Evolutionary conservation across 2,329 filamentous ascomycete species (phyloP), one percentile per base, ranked within the genome.

Genomic region (Nemania diffusa): DNA sequence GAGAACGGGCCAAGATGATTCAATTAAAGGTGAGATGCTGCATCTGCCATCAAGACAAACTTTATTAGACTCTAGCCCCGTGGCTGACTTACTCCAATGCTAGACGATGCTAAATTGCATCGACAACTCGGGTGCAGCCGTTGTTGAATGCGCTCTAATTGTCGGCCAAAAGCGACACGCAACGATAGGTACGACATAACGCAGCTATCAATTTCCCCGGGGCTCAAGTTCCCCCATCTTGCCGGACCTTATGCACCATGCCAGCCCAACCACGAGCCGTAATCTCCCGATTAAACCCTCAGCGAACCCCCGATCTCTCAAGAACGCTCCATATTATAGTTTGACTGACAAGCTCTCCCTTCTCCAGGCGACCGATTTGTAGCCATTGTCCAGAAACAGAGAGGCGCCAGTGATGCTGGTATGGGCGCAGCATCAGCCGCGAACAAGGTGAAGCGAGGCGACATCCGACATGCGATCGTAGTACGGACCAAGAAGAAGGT

Each of bases 31-130:
- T 90, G 73, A 44, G 66, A 24, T 13, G 6, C 56, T 69, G 67
- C 37, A 26, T 20, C 26, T 5, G 7, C 40, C 11, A 2, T 29
- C 27, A 8, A 5, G 9, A 40, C 6, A 1, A 5, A 5, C 8
- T 32, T 5, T n/a, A 9, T 48, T 55, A 20, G 37, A 6, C 22
- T 4, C 17, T 27, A 20, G 27, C 26, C 34, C 15, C 20, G 27
- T 15, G 8, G 50, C 55, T 69, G 5, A 66, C 57, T 69, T 3
- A 66, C 57, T 8, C 20, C 1, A 27, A 48, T 34, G n/a, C 37
- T 74, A 97, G 96, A 92, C 94, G 79, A 93, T 99, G 89, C 88
- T 99, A 76, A 97, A 96, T 84, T 98, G 96, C 90, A 98, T 99
- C 89, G 96, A 99, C 91, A 99, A 97, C 86, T 98, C 96, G 72